Conservation (phyloP, 2,329 filamentous ascomycete genomes). For the Monilinia fructigena region DNA sequence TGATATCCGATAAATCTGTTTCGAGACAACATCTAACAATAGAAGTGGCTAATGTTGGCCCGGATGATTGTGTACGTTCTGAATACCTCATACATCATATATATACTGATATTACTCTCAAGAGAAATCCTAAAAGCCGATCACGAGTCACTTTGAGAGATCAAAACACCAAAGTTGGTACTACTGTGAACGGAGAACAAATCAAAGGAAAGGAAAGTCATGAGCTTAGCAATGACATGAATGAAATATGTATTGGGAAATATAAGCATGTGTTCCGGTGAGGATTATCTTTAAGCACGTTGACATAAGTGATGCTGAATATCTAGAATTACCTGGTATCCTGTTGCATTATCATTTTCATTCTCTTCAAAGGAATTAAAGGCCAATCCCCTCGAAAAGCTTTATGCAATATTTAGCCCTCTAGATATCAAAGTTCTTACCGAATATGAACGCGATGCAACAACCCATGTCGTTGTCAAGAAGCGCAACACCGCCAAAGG, state of each 20-base stretch:
- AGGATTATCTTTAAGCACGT: constrained; percentile 20
- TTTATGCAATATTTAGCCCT: constrained; percentile 68
- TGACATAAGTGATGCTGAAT: constrained; percentile 20
- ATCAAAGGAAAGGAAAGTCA: constrained; percentile 59
- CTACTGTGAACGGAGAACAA: constrained; percentile 69
- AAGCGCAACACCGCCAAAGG: constrained; percentile 89
- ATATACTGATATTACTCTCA: constrained; percentile 1
- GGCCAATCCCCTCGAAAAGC: constrained; percentile 59
- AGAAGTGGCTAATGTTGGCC: constrained; percentile 61
- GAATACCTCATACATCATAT: constrained; percentile 16
- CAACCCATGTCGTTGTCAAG: constrained; percentile 84
- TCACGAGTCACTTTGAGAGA: constrained; percentile 75
- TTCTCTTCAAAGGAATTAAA: constrained; percentile 70
- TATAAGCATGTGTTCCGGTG: constrained; percentile 64
- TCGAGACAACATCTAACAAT: constrained; percentile 87
- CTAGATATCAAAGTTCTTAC: constrained; percentile 84
- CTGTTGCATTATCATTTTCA: constrained; percentile 78
- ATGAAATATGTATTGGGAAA: constrained; percentile 69
- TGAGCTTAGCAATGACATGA: constrained; percentile 55
- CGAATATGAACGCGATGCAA: constrained; percentile 67
- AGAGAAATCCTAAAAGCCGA: constrained; percentile 43
- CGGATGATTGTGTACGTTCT: constrained; percentile 62
- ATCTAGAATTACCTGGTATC: constrained; percentile 71
- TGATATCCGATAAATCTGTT: constrained; percentile 76
- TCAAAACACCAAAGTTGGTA: constrained; percentile 80